Conservation (phyloP, 176 grass and related monocot species). For the Eragrostis curvula region DNA sequence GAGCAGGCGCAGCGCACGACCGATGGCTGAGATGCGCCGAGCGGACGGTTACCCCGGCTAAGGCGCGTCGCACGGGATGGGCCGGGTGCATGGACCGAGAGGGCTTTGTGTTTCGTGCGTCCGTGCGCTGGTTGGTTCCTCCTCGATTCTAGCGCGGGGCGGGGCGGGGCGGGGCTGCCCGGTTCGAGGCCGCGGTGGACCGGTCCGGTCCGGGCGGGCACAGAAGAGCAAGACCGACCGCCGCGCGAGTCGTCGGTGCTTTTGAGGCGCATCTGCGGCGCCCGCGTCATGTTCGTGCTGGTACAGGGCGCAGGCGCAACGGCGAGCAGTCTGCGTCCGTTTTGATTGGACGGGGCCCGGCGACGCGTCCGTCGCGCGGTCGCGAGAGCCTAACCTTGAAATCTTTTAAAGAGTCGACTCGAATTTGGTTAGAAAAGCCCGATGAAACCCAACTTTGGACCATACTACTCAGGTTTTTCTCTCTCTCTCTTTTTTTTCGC, state of each 20-base stretch:
- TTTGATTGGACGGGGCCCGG: too few relatives aligned
- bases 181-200: conserved; percentile 43
- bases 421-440: too few relatives aligned
- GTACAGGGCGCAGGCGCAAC: not conserved
- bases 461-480: too few relatives aligned
- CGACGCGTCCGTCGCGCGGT: too few relatives aligned
- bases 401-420: too few relatives aligned
- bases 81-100: conserved; percentile 37
- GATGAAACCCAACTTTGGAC: too few relatives aligned
- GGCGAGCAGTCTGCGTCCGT: not conserved
- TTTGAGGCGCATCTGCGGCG: conserved; percentile 23
- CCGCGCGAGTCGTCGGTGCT: conserved; percentile 34
- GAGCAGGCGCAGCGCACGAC: not conserved
- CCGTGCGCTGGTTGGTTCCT: conserved; percentile 33
- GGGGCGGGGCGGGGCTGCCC: not conserved
- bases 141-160: conserved; percentile 17
- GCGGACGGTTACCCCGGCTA: not conserved
- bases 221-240: not conserved
- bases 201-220: not conserved
- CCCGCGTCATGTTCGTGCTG: not conserved
- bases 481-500: too few relatives aligned
- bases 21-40: conserved; percentile 14
- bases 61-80: conserved; percentile 21
- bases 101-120: not conserved
- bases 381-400: too few relatives aligned